Evolutionary conservation across 2,329 filamentous ascomycete species (phyloP).

Genomic region (Aspergillus piperis): DNA sequence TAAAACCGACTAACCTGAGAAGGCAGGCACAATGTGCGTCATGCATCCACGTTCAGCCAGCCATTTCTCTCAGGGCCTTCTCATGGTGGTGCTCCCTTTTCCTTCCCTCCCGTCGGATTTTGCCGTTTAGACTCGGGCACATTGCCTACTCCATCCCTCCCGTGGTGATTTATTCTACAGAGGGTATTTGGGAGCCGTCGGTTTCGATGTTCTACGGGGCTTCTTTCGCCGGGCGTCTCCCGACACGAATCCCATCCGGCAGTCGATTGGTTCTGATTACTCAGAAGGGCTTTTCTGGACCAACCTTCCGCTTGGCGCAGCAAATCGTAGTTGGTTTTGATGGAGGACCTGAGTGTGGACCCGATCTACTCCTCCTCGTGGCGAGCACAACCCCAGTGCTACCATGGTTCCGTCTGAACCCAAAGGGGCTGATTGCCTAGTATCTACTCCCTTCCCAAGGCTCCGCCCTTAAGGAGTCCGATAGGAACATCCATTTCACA

Average conservation of each 20-base stretch:
- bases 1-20: constrained; percentile 11
- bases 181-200: neutral
- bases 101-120: neutral
- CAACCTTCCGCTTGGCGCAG: constrained; percentile 5
- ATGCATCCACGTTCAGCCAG: constrained; percentile 16
- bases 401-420: constrained; percentile 18
- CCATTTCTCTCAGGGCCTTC: neutral
- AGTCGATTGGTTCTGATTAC: neutral
- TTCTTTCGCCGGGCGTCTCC: neutral
- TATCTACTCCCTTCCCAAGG: neutral
- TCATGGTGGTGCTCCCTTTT: neutral
- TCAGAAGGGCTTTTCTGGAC: constrained; percentile 1
- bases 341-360: constrained; percentile 17
- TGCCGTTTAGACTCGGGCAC: neutral
- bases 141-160: neutral
- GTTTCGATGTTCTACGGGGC: constrained; percentile 2
- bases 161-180: neutral
- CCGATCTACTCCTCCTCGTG: constrained; percentile 23
- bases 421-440: neutral
- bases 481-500: constrained; percentile 1
- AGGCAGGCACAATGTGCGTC: constrained; percentile 16
- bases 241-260: neutral
- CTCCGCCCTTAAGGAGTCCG: constrained; percentile 7
- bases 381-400: constrained; percentile 12
- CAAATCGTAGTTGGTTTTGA: constrained; percentile 13